phyloP scores from a whole-genome alignment of 2,329 filamentous ascomycete genomes.

The Botrytis tulipae region DNA sequence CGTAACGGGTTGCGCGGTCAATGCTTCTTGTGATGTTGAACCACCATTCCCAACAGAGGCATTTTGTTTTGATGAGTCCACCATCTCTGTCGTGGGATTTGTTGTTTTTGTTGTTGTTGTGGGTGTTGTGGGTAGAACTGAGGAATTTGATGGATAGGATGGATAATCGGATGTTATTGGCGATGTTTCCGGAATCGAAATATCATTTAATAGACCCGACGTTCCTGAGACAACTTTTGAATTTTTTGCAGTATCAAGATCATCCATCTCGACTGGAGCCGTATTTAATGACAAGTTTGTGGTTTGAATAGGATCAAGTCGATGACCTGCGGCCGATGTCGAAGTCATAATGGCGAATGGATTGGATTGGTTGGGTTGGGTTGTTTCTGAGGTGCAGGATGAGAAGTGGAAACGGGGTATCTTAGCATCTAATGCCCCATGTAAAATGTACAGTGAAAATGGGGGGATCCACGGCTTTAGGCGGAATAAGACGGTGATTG shows the following conservation, averaged over 20 bases:
- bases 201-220: constrained; percentile 16
- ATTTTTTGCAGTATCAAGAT: background rate
- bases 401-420: constrained; percentile 11
- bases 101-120: background rate
- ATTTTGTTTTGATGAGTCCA: background rate
- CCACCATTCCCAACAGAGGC: background rate
- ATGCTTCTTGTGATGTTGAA: background rate
- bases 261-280: constrained; percentile 2
- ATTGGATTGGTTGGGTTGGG: background rate
- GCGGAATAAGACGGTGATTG: constrained; percentile 4
- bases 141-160: background rate
- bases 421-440: background rate
- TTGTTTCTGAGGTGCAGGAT: constrained; percentile 4
- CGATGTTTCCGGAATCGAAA: constrained; percentile 15
- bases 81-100: background rate
- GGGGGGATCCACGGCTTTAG: constrained; percentile 5
- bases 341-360: background rate
- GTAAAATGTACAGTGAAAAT: background rate
- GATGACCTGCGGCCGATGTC: constrained; percentile 2
- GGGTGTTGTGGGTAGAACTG: background rate
- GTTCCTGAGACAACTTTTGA: constrained; percentile 5
- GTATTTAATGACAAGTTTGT: background rate
- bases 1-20: background rate
- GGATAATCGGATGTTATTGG: constrained; percentile 1
- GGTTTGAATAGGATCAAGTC: background rate